Conservation (phyloP, 345 rosid genomes). For the Citrus inodora region DNA sequence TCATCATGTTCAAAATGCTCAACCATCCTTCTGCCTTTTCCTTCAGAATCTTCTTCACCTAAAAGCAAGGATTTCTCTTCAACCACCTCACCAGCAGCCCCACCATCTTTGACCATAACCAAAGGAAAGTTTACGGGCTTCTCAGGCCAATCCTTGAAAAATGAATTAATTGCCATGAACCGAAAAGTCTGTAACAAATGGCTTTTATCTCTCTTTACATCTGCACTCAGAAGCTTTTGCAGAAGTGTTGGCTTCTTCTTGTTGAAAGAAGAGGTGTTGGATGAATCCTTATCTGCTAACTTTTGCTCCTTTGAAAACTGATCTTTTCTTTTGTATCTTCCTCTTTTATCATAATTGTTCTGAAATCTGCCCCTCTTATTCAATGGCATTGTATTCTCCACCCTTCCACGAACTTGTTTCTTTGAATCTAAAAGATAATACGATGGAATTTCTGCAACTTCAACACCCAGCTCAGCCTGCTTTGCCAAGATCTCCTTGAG, state of each 20-base stretch:
- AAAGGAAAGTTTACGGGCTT: constrained; percentile 56
- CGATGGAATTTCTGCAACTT: constrained; percentile 88
- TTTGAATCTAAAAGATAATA: constrained; percentile 52
- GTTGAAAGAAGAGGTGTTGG: constrained; percentile 23
- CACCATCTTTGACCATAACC: constrained; percentile 52
- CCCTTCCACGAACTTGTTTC: constrained; percentile 28
- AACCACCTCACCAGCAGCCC: constrained; percentile 21
- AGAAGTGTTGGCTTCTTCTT: constrained; percentile 60
- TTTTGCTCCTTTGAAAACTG: constrained; percentile 28
- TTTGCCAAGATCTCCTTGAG: constrained; percentile 78
- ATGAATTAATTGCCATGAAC: constrained; percentile 69
- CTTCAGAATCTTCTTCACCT: constrained; percentile 19
- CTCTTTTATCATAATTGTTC: constrained; percentile 44
- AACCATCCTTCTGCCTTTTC: background rate
- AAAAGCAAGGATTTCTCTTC: constrained; percentile 22
- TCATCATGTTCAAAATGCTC: constrained; percentile 4
- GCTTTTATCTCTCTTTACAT: constrained; percentile 61
- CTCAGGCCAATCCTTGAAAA: constrained; percentile 61
- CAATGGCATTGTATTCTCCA: constrained; percentile 25
- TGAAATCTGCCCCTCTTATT: constrained; percentile 34
- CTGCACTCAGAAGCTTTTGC: constrained; percentile 75
- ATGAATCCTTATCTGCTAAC: constrained; percentile 19
- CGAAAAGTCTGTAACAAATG: constrained; percentile 65
- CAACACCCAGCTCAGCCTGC: constrained; percentile 90
- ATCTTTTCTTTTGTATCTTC: constrained; percentile 38